Evolutionary conservation across 345 rosid genomes (phyloP), one percentile per base, ranked within the genome.

Genomic region (Hevea brasiliensis): DNA sequence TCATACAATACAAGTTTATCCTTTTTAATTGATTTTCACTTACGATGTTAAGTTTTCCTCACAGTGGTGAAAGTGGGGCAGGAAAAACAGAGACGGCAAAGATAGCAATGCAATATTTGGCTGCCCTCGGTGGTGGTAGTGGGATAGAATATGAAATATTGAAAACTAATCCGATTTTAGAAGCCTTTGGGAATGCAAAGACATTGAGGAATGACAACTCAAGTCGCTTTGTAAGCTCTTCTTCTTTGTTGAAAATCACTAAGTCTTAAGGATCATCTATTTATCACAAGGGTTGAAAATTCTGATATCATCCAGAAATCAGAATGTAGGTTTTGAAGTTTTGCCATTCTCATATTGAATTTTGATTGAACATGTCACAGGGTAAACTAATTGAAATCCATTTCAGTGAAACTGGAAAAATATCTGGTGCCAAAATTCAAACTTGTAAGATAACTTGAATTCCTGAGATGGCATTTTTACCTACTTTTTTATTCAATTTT

Each of bases 61-160:
- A 27, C 88, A 95, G 99, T 41, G 98, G 98, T 68, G 98, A 94
- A 84, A 94, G 98, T 87, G 98, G 98, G 77, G 98, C 98, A 23
- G 99, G 99, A 72, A 95, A 95, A 84, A 95, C 99, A 27, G 98
- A 95, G 88, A 92, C 99, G 29, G 99, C 99, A 61, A 95, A 95
- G 88, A 95, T 95, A 85, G 97, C 98, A 57, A 95, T 95, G 99
- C 99, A 95, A 70, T 95, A 92, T 84, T 83, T 95, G 85, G 99
- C 99, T 80, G 97, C 98, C 74, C 98, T 92, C 77, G 99, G 99
- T 80, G 99, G 98, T 62, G 99, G 99, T 78, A 92, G 97, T 72
- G 99, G 99, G 69, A 95, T 95, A 23, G 99, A 95, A 55, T 86
- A 92, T 84, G 99, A 95, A 85, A 92, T 95, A 75, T 76, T 95